Conservation (phyloP, 352 stramenopile genomes). For the Phytopythium boreale region DNA sequence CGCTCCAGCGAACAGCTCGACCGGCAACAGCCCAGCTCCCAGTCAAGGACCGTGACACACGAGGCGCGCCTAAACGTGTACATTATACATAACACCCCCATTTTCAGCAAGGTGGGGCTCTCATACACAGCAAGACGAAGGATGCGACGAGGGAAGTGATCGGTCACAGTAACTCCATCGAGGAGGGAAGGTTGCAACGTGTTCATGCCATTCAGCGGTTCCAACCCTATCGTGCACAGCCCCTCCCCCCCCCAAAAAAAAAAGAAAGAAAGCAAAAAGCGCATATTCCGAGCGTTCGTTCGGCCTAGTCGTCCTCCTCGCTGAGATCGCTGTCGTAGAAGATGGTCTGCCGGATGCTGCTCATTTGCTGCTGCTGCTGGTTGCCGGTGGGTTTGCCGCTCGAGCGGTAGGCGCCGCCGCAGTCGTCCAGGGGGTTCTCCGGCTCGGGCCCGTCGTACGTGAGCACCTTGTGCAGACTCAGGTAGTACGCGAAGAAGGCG, state of each 20-base stretch:
- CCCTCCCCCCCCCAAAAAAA: too few species aligned
- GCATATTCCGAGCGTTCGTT: background rate
- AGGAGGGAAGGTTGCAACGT: too few species aligned
- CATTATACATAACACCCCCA: background rate
- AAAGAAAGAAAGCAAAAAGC: too few species aligned
- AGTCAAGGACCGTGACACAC: background rate
- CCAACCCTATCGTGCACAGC: too few species aligned
- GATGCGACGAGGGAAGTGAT: too few species aligned
- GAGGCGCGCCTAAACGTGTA: background rate
- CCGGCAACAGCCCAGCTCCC: background rate
- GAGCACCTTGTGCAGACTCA: slow-evolving; percentile 92
- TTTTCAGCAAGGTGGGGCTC: too few species aligned
- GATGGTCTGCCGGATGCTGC: slow-evolving; percentile 79
- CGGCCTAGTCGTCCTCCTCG: slow-evolving; percentile 56
- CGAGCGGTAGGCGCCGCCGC: slow-evolving; percentile 46
- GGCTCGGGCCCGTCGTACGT: slow-evolving; percentile 93
- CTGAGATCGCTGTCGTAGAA: slow-evolving; percentile 86
- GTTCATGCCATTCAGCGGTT: too few species aligned
- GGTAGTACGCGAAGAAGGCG: slow-evolving; percentile 90
- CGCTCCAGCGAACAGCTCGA: too few species aligned
- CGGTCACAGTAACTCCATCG: too few species aligned
- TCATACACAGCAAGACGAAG: too few species aligned
- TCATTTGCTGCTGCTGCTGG: slow-evolving; percentile 43
- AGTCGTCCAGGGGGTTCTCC: slow-evolving; percentile 60
- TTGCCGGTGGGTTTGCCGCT: slow-evolving; percentile 13